Base-by-base conservation (phyloP, 2,329 filamentous ascomycete species). In the Penicillium palitans region DNA sequence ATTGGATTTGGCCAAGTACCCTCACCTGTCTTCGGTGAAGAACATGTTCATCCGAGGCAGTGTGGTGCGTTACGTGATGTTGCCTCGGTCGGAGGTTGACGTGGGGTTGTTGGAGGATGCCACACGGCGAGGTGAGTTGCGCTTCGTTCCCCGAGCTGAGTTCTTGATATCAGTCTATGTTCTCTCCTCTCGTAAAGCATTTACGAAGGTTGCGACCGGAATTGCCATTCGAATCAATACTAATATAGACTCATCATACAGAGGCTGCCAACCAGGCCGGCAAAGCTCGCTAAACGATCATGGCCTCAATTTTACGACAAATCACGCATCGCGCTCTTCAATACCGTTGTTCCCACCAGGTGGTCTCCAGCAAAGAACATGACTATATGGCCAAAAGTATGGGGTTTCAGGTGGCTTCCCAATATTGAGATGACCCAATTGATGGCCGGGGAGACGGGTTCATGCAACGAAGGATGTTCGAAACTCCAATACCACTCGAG, bases 21-120 rank as follows among this genome's bases (percentile, higher is more conserved):
- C 95, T 51, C 95, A 99, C 77, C 79, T 99, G 76, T 88, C 85
- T 61, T 89, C 91, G 19, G 92, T 96, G 65, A 96, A 96, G 81
- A 96, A 96, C 72, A 91, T 96, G 78, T 97, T 97, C 74, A 96
- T 97, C 70, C 86, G 93, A 70, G 93, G 93, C 33, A 96, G 90
- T 57, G 93, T 96, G 45, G 93, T 97, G 64, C 84, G 93, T 68
- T 97, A 97, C 72, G 91, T 97, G 50, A 91, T 97, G 75, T 80
- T 97, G 51, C 92, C 93, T 0, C 88, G 88, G 8, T 84, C 82
- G 29, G 89, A 90, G 44, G 92, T 97, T 40, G 93, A 97, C 72
- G 89, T 92, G 27, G 89, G 90, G 35, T 77, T 97, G 62, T 78
- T 97, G 61, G 93, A 97, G 79, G 93, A 97, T 79, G 93, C 93